A percentile compares a stretch with the other conserved stretches of the same genome.
Conservation (phyloP, 257 asterid genomes). For the Plectranthus barbatus region DNA sequence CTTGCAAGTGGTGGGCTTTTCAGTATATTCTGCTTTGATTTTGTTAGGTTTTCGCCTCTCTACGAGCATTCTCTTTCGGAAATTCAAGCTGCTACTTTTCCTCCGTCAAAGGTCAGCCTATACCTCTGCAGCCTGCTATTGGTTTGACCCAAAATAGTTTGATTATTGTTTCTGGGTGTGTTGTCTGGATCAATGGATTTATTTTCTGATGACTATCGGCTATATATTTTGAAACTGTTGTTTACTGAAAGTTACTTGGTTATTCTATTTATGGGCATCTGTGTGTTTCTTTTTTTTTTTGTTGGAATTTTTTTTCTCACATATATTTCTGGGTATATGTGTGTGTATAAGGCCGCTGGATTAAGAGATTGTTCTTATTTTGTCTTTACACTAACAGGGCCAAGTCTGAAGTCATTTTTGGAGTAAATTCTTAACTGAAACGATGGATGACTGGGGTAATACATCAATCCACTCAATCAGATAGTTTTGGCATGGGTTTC, state of each 20-base stretch:
- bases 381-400: not conserved
- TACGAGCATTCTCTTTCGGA: not conserved
- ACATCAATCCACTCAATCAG: slow-evolving; percentile 1
- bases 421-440: slow-evolving; percentile 12
- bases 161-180: not conserved
- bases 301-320: not conserved
- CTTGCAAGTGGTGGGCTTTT: not conserved
- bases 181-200: not conserved
- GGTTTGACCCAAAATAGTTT: not conserved
- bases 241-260: not conserved
- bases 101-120: not conserved
- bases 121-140: not conserved
- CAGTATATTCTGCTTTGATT: not conserved
- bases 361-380: not conserved
- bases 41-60: not conserved
- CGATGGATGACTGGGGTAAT: slow-evolving; percentile 79
- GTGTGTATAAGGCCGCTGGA: not conserved
- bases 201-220: not conserved
- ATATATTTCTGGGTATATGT: not conserved
- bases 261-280: not conserved
- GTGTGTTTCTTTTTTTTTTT: not conserved
- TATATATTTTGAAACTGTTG: not conserved
- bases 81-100: not conserved
- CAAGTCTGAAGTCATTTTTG: slow-evolving; percentile 12
- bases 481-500: not conserved